These are phyloP conservation scores for Sanchytrium tribonematis DNA, from an alignment of 371 early-diverging fungal genomes.

Conservation along the genomic window DNA sequence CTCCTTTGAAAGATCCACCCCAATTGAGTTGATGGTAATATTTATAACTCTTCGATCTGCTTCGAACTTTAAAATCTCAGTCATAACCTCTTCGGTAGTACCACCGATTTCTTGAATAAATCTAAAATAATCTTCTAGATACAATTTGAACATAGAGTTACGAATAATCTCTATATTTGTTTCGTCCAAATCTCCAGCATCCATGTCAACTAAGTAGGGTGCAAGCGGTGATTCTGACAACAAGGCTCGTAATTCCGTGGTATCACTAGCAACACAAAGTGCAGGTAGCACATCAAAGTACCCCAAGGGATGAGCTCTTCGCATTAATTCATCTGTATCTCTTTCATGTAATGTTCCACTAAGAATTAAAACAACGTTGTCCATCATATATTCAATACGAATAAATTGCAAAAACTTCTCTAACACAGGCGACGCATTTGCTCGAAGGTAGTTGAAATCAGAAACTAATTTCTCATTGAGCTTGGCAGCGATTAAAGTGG, in stretches of 20 bases:
- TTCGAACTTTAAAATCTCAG: slow-evolving; percentile 73
- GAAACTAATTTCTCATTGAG: slow-evolving; percentile 60
- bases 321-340: slow-evolving; percentile 79
- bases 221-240: no score
- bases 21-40: slow-evolving; percentile 89
- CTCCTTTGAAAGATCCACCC: slow-evolving; percentile 80
- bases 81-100: slow-evolving; percentile 77
- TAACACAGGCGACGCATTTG: slow-evolving; percentile 49
- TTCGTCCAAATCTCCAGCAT: slow-evolving; percentile 86
- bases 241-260: no score
- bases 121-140: slow-evolving; percentile 79
- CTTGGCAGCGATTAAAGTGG: slow-evolving; percentile 60
- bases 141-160: slow-evolving; percentile 88
- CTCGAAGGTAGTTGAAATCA: slow-evolving; percentile 70
- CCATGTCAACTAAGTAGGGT: no score
- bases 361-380: slow-evolving; percentile 86
- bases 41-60: slow-evolving; percentile 88
- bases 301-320: slow-evolving; percentile 84
- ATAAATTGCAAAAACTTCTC: slow-evolving; percentile 69
- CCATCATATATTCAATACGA: slow-evolving; percentile 95
- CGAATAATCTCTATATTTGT: slow-evolving; percentile 95
- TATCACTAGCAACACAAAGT: slow-evolving; percentile 52
- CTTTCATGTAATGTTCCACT: slow-evolving; percentile 91
- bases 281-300: slow-evolving; percentile 89
- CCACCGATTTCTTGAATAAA: slow-evolving; percentile 59